Evolutionary conservation across 345 rosid species (phyloP), one percentile per base, ranked within the genome.

Genomic region (Physaria fendleri): DNA sequence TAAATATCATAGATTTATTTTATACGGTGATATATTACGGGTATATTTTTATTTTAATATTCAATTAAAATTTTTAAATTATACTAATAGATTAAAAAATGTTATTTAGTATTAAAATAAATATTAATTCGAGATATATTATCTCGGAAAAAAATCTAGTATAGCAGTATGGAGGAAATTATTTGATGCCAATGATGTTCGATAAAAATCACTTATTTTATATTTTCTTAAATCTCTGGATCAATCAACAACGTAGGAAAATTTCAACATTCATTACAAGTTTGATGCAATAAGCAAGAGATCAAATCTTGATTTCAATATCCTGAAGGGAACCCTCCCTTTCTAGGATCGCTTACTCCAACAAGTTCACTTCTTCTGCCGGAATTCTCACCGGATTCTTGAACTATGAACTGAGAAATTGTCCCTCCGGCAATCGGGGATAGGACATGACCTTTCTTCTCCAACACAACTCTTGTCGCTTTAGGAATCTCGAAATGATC

Each of bases 331-430:
- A 69, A 53, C 2, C 88, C 88, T 62, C 85, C 85, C 59, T 80
- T 82, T 71, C 92, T 72, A 3, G 85, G 85, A 61, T 85, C 88
- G 76, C 82, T 80, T 0, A 82, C 80, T 6, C 74, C 88, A 14
- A 74, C 70, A 38, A 82, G 82, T 66, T 34, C 33, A 43, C 78
- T 73, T 17, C 0, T 32, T 21, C 20, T 23, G 10, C 42, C 23
- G 5, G 42, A 52, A 15, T 50, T 58, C 28, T 10, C 64, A 5
- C 65, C 68, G 8, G 65, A 42, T 38, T 66, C 74, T n/a, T 78
- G 77, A 45, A 76, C 77, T 15, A 82, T 60, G 15, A 84, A 69
- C 59, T 82, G 87, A 63, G 63, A 49, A 25, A 80, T 65, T 1
- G 78, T 66, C 30, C 82, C 79, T 33, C 79, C 79, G 1, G 69